These are phyloP conservation scores for Trichosporon sp. DNA, from an alignment of 1,284 basidiomycete species.

Conservation along the genomic window DNA sequence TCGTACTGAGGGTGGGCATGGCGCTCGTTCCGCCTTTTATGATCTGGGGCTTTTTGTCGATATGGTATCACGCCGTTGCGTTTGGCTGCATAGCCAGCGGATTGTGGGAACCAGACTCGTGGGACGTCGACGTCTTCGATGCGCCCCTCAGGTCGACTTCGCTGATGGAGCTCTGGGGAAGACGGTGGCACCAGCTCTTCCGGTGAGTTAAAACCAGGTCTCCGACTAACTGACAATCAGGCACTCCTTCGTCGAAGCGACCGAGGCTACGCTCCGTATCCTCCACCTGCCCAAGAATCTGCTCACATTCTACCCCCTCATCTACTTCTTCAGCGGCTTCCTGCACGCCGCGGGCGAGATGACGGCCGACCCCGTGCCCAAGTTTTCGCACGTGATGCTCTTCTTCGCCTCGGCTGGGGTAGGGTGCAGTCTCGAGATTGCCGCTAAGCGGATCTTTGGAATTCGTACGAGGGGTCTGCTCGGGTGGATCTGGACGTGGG, in stretches of 20 bases:
- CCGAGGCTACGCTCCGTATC: constrained; percentile 22
- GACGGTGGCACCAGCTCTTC: constrained; percentile 44
- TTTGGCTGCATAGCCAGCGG: constrained; percentile 20
- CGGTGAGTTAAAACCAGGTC: neutral
- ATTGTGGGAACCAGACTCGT: constrained; percentile 33
- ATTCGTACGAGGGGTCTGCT: constrained; percentile 29
- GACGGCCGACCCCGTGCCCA: constrained; percentile 34
- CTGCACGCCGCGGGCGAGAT: constrained; percentile 42
- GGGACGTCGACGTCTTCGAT: constrained; percentile 42
- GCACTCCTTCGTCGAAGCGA: constrained; percentile 41
- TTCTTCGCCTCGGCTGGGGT: constrained; percentile 40
- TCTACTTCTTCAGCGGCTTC: constrained; percentile 38
- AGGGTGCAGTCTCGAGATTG: constrained; percentile 24
- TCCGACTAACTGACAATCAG: constrained; percentile 5
- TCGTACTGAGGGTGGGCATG: constrained; percentile 19
- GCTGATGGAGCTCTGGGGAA: constrained; percentile 45
- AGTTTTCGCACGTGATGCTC: constrained; percentile 22
- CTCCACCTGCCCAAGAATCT: constrained; percentile 20
- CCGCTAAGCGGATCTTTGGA: constrained; percentile 21
- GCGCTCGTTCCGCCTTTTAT: constrained; percentile 24
- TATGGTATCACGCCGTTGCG: constrained; percentile 36
- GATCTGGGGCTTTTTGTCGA: constrained; percentile 31
- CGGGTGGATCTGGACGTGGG: constrained; percentile 37
- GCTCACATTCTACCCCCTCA: constrained; percentile 26
- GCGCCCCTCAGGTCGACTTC: constrained; percentile 36